Base-by-base conservation (phyloP, 495 filamentous ascomycete species). In the Polyplosphaeria fusca region DNA sequence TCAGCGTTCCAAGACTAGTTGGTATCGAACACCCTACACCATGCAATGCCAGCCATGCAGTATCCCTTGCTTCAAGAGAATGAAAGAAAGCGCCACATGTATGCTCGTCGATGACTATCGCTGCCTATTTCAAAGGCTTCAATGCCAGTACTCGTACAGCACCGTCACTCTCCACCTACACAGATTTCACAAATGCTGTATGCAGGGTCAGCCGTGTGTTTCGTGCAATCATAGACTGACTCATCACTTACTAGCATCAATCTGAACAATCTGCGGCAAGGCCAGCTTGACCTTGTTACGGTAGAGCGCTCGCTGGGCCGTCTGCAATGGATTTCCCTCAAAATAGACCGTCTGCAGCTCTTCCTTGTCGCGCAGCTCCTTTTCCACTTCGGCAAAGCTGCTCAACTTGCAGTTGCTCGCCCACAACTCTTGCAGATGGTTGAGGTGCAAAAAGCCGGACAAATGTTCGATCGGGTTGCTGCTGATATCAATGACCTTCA, bases 271-370 rank as follows among this genome's bases (percentile, higher is more conserved):
- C 68, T 88, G 83, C 64, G 93, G 93, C 70, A 99, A 71, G 44
- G 89, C 86, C 71, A 99, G 72, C 60, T 83, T 77, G 24, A 99
- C 82, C 74, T 99, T 97, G 68, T 95, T 96, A 68, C 94, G 77
- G 72, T 99, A 99, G 46, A 95, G 68, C 18, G 84, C 86, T 35
- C 83, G 83, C 23, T 77, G 80, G 53, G 77, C 82, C 61, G 77
- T 77, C 75, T 97, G 91, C 65, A 99, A 68, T 41, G 93, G 93
- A 66, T 95, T 96, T 0, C 90, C 91, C 71, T 99, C 93, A 66
- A 99, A 94, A 70, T 99, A 99, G 23, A 99, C 92, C 2, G 94
- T 97, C 55, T 86, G 77, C 65, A 99, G 72, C 38, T 85, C 76
- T 69, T 88, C 74, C 73, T 91, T 94, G 60, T 88, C 85, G 54